Conservation (phyloP, 179 eudicot species). For the Dionaea muscipula region DNA sequence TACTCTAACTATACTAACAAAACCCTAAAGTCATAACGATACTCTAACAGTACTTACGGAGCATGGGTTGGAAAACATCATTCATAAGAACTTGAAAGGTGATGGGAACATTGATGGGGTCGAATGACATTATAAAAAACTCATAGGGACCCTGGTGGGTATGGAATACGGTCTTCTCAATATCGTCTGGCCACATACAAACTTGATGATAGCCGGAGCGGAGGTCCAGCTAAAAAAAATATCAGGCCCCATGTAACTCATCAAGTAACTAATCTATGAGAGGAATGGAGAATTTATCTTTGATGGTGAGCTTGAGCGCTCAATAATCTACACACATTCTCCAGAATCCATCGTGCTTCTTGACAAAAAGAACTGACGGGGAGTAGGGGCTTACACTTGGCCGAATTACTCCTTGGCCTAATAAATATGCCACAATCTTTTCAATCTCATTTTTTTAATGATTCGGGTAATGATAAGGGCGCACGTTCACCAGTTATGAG, state of each 20-base stretch:
- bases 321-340: neutral
- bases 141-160: neutral
- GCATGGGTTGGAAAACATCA: neutral
- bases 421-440: neutral
- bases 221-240: neutral
- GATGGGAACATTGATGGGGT: neutral
- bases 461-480: neutral
- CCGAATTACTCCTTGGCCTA: neutral
- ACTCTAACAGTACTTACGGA: no score
- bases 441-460: neutral
- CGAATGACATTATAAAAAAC: neutral
- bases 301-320: neutral
- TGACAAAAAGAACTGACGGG: neutral
- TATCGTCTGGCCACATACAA: neutral
- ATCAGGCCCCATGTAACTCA: neutral
- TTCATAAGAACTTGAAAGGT: neutral
- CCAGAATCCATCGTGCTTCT: neutral
- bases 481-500: neutral
- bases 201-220: neutral
- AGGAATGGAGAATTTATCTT: neutral
- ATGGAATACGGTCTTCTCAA: neutral
- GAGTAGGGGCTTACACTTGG: conserved; percentile 1
- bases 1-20: no score
- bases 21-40: no score
- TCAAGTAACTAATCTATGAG: neutral